Evolutionary conservation across 495 filamentous ascomycete genomes (phyloP).

Genomic region (Copromyces sp.): DNA sequence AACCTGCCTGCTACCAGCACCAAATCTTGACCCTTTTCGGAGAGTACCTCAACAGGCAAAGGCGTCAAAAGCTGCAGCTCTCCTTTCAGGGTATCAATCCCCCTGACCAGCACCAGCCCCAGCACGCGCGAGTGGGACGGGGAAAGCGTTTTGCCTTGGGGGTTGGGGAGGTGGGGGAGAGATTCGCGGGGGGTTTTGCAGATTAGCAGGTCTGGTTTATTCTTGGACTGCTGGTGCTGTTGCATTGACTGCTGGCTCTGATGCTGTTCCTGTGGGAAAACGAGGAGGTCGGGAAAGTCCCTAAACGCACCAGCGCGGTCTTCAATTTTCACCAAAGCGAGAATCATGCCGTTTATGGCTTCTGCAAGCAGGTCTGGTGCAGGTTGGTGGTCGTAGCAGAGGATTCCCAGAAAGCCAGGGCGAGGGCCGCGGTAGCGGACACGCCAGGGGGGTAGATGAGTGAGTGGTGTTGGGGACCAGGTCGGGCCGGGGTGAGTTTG

Average conservation of each 20-base stretch:
- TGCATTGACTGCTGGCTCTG: background rate
- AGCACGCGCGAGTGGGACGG: slow-evolving; percentile 35
- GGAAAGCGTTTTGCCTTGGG: slow-evolving; percentile 29
- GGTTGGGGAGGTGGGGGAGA: slow-evolving; percentile 34
- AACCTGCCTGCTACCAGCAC: slow-evolving; percentile 49
- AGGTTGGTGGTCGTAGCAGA: slow-evolving; percentile 39
- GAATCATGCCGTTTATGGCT: slow-evolving; percentile 35
- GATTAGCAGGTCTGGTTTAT: slow-evolving; percentile 1
- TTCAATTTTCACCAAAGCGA: slow-evolving; percentile 32
- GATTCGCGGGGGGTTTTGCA: slow-evolving; percentile 18
- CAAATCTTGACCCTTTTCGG: slow-evolving; percentile 19
- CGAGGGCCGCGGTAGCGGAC: slow-evolving; percentile 26
- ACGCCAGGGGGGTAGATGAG: slow-evolving; percentile 28
- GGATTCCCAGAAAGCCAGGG: slow-evolving; percentile 28
- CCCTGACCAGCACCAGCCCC: slow-evolving; percentile 44
- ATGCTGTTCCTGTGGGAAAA: background rate
- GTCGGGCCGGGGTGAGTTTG: background rate
- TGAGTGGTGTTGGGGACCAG: slow-evolving; percentile 32
- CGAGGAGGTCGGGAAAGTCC: background rate
- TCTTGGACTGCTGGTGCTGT: background rate
- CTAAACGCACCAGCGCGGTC: slow-evolving; percentile 22
- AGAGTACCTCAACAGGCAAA: slow-evolving; percentile 18
- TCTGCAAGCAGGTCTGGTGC: slow-evolving; percentile 28
- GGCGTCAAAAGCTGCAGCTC: slow-evolving; percentile 46
- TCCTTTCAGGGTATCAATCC: slow-evolving; percentile 36